These are phyloP conservation scores for Colletotrichum echinochloae DNA, from an alignment of 2,329 filamentous ascomycete species.

Conservation along the genomic window DNA sequence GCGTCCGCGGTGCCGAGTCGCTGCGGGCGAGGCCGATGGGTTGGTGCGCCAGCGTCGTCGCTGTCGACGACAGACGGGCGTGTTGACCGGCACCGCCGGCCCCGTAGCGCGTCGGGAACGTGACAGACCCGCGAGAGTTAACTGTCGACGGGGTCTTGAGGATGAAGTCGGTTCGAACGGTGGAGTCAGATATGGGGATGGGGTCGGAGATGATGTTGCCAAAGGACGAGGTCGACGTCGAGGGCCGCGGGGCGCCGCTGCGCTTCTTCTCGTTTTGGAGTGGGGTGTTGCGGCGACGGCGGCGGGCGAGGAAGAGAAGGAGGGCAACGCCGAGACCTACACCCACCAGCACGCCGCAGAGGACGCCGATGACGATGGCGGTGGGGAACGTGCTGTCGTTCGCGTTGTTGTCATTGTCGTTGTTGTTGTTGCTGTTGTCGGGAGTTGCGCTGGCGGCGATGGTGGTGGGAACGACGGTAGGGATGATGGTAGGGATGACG, in stretches of 20 bases:
- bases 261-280: conserved; percentile 42
- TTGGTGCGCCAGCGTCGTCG: conserved; percentile 31
- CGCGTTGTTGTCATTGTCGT: conserved; percentile 29
- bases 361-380: conserved; percentile 60
- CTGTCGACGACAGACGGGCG: conserved; percentile 30
- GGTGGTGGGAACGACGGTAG: conserved; percentile 41
- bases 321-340: conserved; percentile 54
- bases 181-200: conserved; percentile 57
- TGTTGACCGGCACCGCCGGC: conserved; percentile 10
- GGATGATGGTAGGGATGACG: conserved; percentile 33
- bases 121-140: conserved; percentile 47
- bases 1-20: conserved; percentile 32
- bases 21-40: conserved; percentile 33
- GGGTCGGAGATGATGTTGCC: conserved; percentile 69
- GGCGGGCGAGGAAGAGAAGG: conserved; percentile 53
- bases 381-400: conserved; percentile 46
- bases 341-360: conserved; percentile 59
- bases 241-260: conserved; percentile 40
- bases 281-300: conserved; percentile 45
- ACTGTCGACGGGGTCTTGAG: conserved; percentile 53
- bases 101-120: conserved; percentile 37
- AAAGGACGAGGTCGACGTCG: conserved; percentile 54
- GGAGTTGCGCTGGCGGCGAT: conserved; percentile 36
- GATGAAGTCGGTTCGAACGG: conserved; percentile 66
- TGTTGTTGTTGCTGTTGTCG: conserved; percentile 27